Conservation (phyloP, 1,139 yeast species). For the Meyerozyma elateridarum region DNA sequence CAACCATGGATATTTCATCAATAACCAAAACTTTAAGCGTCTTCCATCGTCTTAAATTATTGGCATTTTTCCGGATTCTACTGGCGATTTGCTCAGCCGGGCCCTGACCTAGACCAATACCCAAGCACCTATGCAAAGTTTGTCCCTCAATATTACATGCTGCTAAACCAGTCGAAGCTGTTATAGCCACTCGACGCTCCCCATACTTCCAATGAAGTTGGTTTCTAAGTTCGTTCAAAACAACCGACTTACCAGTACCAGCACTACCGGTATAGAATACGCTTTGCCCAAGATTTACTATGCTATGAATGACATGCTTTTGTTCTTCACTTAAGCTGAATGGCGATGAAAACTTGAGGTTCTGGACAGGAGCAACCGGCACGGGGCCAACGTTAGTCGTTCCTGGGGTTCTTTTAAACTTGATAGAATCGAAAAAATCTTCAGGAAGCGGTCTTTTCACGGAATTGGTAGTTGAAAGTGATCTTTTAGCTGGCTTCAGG, state of each 20-base stretch:
- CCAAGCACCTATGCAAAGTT: slow-evolving; percentile 74
- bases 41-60: slow-evolving; percentile 52
- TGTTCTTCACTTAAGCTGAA: slow-evolving; percentile 54
- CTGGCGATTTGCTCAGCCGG: slow-evolving; percentile 38
- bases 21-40: slow-evolving; percentile 59
- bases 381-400: not conserved
- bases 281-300: slow-evolving; percentile 48
- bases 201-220: slow-evolving; percentile 35
- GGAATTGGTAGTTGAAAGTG: not conserved
- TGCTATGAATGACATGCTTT: slow-evolving; percentile 58
- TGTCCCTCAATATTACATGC: slow-evolving; percentile 84
- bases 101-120: slow-evolving; percentile 69
- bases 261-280: slow-evolving; percentile 79
- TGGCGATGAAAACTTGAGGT: not conserved
- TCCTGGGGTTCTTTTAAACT: not conserved
- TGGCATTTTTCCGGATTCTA: slow-evolving; percentile 42
- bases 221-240: slow-evolving; percentile 56
- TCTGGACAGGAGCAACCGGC: not conserved
- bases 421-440: not conserved
- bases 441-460: slow-evolving; percentile 3
- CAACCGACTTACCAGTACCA: slow-evolving; percentile 82
- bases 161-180: slow-evolving; percentile 91
- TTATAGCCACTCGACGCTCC: slow-evolving; percentile 58
- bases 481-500: slow-evolving; percentile 1
- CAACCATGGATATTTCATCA: slow-evolving; percentile 84